Base-by-base conservation (phyloP, 192 early-diverging fungal species). In the Gryganskiella cystojenkinii region DNA sequence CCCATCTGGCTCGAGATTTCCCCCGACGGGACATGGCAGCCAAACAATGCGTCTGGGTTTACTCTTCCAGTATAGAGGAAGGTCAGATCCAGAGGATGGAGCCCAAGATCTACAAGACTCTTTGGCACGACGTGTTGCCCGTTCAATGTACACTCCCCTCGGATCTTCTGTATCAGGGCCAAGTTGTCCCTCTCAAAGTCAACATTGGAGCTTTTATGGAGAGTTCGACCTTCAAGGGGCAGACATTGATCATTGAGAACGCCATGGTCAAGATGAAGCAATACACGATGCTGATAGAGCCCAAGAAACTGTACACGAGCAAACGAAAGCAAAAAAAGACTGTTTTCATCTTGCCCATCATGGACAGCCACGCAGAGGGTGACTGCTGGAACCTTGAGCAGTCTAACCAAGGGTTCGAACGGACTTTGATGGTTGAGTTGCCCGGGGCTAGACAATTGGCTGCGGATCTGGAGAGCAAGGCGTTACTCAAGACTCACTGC, bases 31-130 rank as follows among this genome's bases (percentile, higher is more conserved):
- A 75, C 30, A 75, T 75, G 72, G 72, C 72, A 17, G 53, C 22
- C 42, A 75, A 75, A 22, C 57, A 67, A 13, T 51, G 52, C 25
- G 59, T 67, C 52, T 75, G 72, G 72, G 72, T 75, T 5, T 75
- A 75, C 31, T 67, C 64, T 35, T 61, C 64, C 24, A 55, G 52
- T 19, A 28, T 71, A 10, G 17, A 9, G 3, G 60, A 51, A 24
- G 27, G 43, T 7, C 40, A 71, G 25, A 42, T 9, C 4, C 40
- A 35, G 14, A 40, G 37, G 13, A 40, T 40, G 37, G 60, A 63
- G 30, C 72, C 72, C 30, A 75, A 63, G 46, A 28, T 75, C 20
- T 75, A 57, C 46, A 75, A 46, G 40, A 13, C 56, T 24, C 11
- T 78, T 30, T 67, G 57, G 45, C 67, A 78, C 17, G 73, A 78